phyloP scores from a whole-genome alignment of 768 basidiomycete species.

The Porpolomopsis calyptriformis region DNA sequence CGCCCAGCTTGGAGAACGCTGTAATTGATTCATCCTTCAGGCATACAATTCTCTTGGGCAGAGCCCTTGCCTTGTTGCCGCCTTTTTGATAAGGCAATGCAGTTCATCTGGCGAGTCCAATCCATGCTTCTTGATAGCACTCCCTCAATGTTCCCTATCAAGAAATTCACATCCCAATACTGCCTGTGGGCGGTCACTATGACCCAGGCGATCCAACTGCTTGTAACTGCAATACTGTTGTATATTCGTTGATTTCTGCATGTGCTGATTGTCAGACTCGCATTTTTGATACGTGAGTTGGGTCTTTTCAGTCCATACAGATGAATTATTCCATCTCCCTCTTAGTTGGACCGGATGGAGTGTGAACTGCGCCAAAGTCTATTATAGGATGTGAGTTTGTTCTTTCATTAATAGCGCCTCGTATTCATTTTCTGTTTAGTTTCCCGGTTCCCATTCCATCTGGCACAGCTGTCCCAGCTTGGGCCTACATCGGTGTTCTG shows the following conservation, averaged over 20 bases:
- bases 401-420: background rate
- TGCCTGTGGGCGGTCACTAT: slow-evolving; percentile 12
- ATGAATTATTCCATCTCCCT: slow-evolving; percentile 2
- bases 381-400: slow-evolving; percentile 16
- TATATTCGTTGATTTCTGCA: slow-evolving; percentile 45
- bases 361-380: slow-evolving; percentile 34
- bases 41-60: slow-evolving; percentile 20
- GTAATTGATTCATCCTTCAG: slow-evolving; percentile 1
- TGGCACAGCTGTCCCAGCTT: slow-evolving; percentile 42
- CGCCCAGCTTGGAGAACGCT: background rate
- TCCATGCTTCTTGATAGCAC: background rate
- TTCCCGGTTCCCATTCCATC: slow-evolving; percentile 38
- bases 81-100: slow-evolving; percentile 25
- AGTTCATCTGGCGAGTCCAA: slow-evolving; percentile 19
- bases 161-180: slow-evolving; percentile 20
- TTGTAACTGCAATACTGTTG: slow-evolving; percentile 48
- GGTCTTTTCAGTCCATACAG: slow-evolving; percentile 1
- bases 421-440: slow-evolving; percentile 17
- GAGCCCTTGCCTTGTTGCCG: slow-evolving; percentile 22
- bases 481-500: slow-evolving; percentile 51
- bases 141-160: background rate
- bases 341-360: slow-evolving; percentile 44
- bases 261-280: slow-evolving; percentile 47
- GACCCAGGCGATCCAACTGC: slow-evolving; percentile 13
- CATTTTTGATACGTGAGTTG: slow-evolving; percentile 25